These are phyloP conservation scores for Biscogniauxia mediterranea DNA, from an alignment of 2,329 filamentous ascomycete species.

Conservation along the genomic window DNA sequence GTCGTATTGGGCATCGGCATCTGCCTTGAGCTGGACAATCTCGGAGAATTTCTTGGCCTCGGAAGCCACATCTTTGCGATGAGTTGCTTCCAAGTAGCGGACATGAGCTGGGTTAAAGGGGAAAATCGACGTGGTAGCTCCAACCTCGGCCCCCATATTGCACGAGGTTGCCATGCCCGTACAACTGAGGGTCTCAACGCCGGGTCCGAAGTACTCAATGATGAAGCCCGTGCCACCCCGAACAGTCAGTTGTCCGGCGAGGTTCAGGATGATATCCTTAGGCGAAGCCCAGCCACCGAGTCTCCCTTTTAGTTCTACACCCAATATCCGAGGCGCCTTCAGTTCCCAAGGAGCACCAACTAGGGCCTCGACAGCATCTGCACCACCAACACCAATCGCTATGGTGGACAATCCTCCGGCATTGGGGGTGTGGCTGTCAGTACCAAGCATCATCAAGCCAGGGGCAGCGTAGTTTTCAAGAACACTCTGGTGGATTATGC, in stretches of 20 bases:
- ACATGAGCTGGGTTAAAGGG: slow-evolving; percentile 83
- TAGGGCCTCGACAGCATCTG: slow-evolving; percentile 93
- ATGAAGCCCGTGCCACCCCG: slow-evolving; percentile 91
- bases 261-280: slow-evolving; percentile 90
- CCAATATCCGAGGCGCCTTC: slow-evolving; percentile 87
- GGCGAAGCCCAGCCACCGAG: slow-evolving; percentile 89
- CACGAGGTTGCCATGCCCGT: slow-evolving; percentile 92
- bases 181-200: slow-evolving; percentile 82
- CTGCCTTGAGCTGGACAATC: slow-evolving; percentile 66
- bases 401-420: slow-evolving; percentile 92
- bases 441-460: slow-evolving; percentile 97
- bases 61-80: slow-evolving; percentile 70
- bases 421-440: slow-evolving; percentile 95
- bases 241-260: slow-evolving; percentile 88
- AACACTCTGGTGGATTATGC: slow-evolving; percentile 97
- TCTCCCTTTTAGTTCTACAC: slow-evolving; percentile 79
- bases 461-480: slow-evolving; percentile 98
- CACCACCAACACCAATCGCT: slow-evolving; percentile 94
- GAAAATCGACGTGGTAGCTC: slow-evolving; percentile 94
- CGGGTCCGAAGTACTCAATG: slow-evolving; percentile 90
- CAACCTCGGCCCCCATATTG: slow-evolving; percentile 90
- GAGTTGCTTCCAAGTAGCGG: slow-evolving; percentile 83
- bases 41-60: slow-evolving; percentile 54
- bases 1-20: slow-evolving; percentile 83
- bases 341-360: slow-evolving; percentile 97